These are phyloP conservation scores for Rhizophora mangle DNA, from an alignment of 345 rosid species.

Conservation along the genomic window DNA sequence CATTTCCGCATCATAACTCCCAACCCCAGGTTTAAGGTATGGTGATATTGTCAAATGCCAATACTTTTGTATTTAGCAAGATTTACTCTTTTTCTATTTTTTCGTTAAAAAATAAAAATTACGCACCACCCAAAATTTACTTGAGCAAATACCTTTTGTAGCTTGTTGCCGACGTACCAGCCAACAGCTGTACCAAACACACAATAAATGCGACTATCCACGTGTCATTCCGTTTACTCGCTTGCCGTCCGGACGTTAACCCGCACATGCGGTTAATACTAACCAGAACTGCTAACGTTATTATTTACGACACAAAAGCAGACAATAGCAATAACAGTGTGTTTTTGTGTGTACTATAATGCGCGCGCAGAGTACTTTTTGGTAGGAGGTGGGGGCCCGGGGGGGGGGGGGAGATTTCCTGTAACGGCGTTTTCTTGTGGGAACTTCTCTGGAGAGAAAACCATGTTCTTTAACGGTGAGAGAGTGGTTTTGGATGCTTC, in stretches of 20 bases:
- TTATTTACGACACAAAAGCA: background rate
- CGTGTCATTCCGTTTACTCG: constrained; percentile 10
- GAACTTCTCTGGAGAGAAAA: constrained; percentile 2
- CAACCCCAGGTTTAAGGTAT: too few species aligned
- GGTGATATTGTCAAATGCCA: too few species aligned
- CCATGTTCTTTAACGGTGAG: constrained; percentile 12
- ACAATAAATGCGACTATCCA: too few species aligned
- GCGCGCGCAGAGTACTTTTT: constrained; percentile 34
- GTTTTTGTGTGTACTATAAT: constrained; percentile 26
- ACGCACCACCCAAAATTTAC: too few species aligned
- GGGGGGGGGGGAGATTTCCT: constrained; percentile 17
- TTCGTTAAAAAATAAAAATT: too few species aligned
- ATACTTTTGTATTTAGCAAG: too few species aligned
- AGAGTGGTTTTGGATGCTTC: constrained; percentile 17
- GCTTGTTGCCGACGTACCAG: too few species aligned
- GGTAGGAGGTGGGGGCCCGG: constrained; percentile 16
- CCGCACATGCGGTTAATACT: background rate
- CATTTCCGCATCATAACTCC: too few species aligned
- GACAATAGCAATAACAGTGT: background rate
- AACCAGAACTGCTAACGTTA: constrained; percentile 16
- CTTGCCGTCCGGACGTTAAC: constrained; percentile 17
- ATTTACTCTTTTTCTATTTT: too few species aligned
- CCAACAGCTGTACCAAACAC: too few species aligned
- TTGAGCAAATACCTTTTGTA: too few species aligned
- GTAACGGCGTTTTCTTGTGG: constrained; percentile 35